Conservation (phyloP, 140 eudicot species). For the Senecio squalidus region DNA sequence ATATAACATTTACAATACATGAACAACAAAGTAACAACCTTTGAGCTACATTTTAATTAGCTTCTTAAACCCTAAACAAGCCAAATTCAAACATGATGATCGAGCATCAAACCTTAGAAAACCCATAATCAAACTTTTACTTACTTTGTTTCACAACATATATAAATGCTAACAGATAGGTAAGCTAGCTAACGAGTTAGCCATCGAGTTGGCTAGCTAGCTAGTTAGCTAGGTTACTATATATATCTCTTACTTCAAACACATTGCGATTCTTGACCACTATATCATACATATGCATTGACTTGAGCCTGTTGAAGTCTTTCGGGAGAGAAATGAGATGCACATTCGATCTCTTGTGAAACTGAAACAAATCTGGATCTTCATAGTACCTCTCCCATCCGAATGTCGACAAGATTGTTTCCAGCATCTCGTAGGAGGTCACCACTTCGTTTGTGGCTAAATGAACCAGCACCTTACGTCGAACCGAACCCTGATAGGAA, state of each 20-base stretch:
- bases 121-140: slow-evolving; percentile 22
- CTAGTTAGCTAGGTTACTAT: not conserved
- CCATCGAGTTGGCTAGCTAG: not conserved
- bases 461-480: slow-evolving; percentile 55
- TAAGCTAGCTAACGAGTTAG: not conserved
- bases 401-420: slow-evolving; percentile 38
- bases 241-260: slow-evolving; percentile 67
- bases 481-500: slow-evolving; percentile 28
- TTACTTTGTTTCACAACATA: slow-evolving; percentile 19
- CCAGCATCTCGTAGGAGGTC: slow-evolving; percentile 53
- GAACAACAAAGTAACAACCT: slow-evolving; percentile 18
- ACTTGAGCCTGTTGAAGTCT: slow-evolving; percentile 68
- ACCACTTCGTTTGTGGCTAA: slow-evolving; percentile 49
- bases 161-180: not conserved
- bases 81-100: too few species aligned
- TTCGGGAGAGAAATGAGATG: slow-evolving; percentile 80
- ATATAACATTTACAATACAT: slow-evolving; percentile 19
- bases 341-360: slow-evolving; percentile 69
- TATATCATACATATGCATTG: slow-evolving; percentile 82
- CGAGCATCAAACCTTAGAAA: slow-evolving; percentile 14
- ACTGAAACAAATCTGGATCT: slow-evolving; percentile 73
- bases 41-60: slow-evolving; percentile 7
- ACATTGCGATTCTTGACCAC: slow-evolving; percentile 75
- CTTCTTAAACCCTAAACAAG: slow-evolving; percentile 10
- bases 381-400: slow-evolving; percentile 88